phyloP scores from a whole-genome alignment of 1,139 yeast species.

The Ogataea hybrid region DNA sequence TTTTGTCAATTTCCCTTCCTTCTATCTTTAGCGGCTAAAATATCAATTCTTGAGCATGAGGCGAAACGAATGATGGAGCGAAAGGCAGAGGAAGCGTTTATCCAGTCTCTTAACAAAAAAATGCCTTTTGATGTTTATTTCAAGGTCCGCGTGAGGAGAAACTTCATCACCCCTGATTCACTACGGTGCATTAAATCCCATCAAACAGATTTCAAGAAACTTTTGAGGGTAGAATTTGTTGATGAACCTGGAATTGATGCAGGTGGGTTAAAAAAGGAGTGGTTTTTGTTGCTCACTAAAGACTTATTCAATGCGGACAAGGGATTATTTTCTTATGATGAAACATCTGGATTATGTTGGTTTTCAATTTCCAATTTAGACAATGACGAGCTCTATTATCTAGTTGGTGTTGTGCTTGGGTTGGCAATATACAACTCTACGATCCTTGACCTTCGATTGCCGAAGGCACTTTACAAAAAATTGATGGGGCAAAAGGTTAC shows the following conservation, averaged over 20 bases:
- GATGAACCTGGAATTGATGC: slow-evolving; percentile 94
- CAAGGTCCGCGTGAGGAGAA: slow-evolving; percentile 65
- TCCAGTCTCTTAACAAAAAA: slow-evolving; percentile 65
- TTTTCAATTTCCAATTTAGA: slow-evolving; percentile 52
- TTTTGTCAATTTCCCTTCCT: slow-evolving; percentile 86
- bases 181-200: slow-evolving; percentile 59
- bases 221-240: slow-evolving; percentile 72
- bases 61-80: slow-evolving; percentile 81
- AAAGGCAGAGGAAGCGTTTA: slow-evolving; percentile 87
- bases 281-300: slow-evolving; percentile 76
- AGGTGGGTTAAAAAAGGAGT: slow-evolving; percentile 90
- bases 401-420: slow-evolving; percentile 84
- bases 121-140: slow-evolving; percentile 65
- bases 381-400: slow-evolving; percentile 55
- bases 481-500: slow-evolving; percentile 52
- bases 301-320: slow-evolving; percentile 66
- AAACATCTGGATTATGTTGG: slow-evolving; percentile 76
- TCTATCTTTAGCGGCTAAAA: slow-evolving; percentile 78
- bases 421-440: slow-evolving; percentile 90
- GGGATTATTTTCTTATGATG: slow-evolving; percentile 60
- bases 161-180: slow-evolving; percentile 70
- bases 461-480: slow-evolving; percentile 72
- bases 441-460: slow-evolving; percentile 75
- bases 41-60: slow-evolving; percentile 76
- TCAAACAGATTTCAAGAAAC: slow-evolving; percentile 66